Conservation (phyloP, 768 basidiomycete species). For the Boletus pseudo-olivaceus region DNA sequence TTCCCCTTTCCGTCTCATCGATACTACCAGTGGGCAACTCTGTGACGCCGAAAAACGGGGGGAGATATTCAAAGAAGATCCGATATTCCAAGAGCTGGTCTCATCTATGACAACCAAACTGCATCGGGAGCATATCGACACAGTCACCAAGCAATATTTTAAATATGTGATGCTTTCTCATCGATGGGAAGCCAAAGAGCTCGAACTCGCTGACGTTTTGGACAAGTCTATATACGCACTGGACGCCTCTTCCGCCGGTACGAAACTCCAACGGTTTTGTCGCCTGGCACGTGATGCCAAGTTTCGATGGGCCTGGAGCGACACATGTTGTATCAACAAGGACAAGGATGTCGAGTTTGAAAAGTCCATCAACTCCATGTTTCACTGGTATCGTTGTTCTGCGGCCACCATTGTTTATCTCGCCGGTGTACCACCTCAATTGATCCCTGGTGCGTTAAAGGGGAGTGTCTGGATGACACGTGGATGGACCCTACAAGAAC, state of each 20-base stretch:
- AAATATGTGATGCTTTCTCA: constrained; percentile 24
- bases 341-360: constrained; percentile 14
- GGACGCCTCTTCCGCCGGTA: constrained; percentile 1
- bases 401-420: constrained; percentile 22
- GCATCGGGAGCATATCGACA: constrained; percentile 3
- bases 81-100: constrained; percentile 10
- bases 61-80: constrained; percentile 10
- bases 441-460: constrained; percentile 8
- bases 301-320: constrained; percentile 23
- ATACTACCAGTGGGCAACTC: constrained; percentile 15
- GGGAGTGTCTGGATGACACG: constrained; percentile 19
- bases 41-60: constrained; percentile 16
- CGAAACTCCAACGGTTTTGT: constrained; percentile 20
- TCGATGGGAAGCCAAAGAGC: constrained; percentile 17
- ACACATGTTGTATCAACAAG: constrained; percentile 26
- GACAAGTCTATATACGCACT: constrained; percentile 11
- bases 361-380: constrained; percentile 21
- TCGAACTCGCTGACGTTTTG: constrained; percentile 8
- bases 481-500: constrained; percentile 24
- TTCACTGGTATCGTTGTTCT: constrained; percentile 17
- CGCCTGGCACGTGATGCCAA: constrained; percentile 3
- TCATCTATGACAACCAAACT: constrained; percentile 13
- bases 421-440: constrained; percentile 5
- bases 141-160: constrained; percentile 3
- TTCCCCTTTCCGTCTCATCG: constrained; percentile 18